Conservation (phyloP, 1,284 basidiomycete genomes). For the Lignosus rhinocerotis region DNA sequence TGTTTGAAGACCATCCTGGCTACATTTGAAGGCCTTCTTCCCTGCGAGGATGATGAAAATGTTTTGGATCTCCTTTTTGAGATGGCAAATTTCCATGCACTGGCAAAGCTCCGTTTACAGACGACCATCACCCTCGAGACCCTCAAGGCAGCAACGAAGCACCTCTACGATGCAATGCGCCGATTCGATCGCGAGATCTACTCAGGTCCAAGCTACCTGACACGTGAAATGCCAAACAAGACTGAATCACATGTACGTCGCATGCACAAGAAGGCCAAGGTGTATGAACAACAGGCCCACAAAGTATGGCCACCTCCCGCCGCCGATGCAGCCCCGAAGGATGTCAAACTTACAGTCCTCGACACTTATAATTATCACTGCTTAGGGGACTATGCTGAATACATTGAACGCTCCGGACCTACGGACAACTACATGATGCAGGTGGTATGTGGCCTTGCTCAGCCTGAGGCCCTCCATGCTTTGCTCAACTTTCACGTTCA, state of each 20-base stretch:
- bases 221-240: conserved; percentile 15
- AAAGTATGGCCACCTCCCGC: too few species aligned
- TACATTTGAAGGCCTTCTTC: not conserved
- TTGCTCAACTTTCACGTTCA: not conserved
- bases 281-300: too few species aligned
- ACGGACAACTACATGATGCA: too few species aligned
- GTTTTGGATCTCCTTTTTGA: not conserved
- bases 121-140: not conserved
- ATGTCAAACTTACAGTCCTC: too few species aligned
- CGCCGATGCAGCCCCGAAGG: too few species aligned
- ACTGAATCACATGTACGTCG: conserved; percentile 19
- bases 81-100: not conserved
- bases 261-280: not conserved
- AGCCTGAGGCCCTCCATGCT: too few species aligned
- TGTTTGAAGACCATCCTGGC: not conserved
- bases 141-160: not conserved
- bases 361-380: too few species aligned
- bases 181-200: not conserved
- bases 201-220: not conserved
- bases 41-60: not conserved
- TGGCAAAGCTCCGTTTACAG: not conserved
- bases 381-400: too few species aligned
- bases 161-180: not conserved
- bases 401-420: too few species aligned
- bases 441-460: too few species aligned